Evolutionary conservation across 768 basidiomycete genomes (phyloP), one percentile per base, ranked within the genome.

Genomic region (Agaricus sinodeliciosus): DNA sequence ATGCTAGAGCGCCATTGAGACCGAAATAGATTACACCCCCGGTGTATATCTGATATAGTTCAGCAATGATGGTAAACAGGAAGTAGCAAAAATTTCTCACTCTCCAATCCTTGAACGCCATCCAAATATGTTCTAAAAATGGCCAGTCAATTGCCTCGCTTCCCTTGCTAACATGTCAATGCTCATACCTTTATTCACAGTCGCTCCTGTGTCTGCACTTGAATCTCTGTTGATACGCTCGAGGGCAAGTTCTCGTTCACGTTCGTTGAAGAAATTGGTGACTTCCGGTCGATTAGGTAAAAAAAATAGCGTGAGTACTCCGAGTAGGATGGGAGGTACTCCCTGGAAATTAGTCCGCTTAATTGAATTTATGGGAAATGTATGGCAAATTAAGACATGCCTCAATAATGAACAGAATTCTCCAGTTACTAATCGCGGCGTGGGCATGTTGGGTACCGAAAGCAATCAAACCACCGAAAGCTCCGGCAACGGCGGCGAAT

Each of bases 391-490:
- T 3, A 37, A n/a, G 39, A 43, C 62, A 22, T 58, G 81, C 84
- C 74, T 90, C 87, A 36, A 90, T 72, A 56, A 91, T 79, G 65
- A 90, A 90, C 4, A 90, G 66, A 18, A 85, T 69, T 50, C 78
- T 73, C 86, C 80, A 83, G 54, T 80, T 71, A 9, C 70, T 62
- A 27, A 85, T 65, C 4, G 73, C 58, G 0, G 72, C 56, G 50
- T 81, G 66, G 1, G 72, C 73, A 61, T 88, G 77, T 58, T 88
- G 85, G 9, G 91, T 72, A 1, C 87, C 90, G 57, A 86, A 91
- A 3, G 90, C 88, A 39, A 92, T 79, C 42, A 90, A 68, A n/a
- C 90, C 89, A 12, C 88, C 87, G 55, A 91, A 91, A 4, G 90
- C 90, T 19, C 89, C 89, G 3, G 90, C 86, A 3, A 89, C 80